Evolutionary conservation across 257 asterid species (phyloP).

Genomic region (Primulina tabacum): DNA sequence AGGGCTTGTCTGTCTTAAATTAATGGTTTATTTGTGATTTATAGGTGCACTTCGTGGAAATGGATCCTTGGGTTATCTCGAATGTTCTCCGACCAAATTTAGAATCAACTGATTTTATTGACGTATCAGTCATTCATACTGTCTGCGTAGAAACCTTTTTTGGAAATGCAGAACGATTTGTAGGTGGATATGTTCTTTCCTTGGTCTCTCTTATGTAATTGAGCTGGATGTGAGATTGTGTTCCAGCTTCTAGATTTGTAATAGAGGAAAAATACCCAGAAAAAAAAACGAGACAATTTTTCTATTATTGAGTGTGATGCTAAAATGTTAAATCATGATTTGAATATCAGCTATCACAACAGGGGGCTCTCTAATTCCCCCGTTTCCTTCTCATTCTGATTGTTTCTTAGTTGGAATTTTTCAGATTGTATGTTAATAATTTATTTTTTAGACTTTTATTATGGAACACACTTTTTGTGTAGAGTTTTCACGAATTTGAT

Average conservation of each 20-base stretch:
- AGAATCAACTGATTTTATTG: slow-evolving; percentile 78
- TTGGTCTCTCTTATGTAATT: neutral
- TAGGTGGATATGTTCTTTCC: slow-evolving; percentile 45
- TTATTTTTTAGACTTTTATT: neutral
- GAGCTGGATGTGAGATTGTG: neutral
- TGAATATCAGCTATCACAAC: too few species aligned
- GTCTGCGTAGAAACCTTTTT: slow-evolving; percentile 78
- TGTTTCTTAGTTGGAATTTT: neutral
- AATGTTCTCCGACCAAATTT: slow-evolving; percentile 80
- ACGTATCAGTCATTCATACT: slow-evolving; percentile 70
- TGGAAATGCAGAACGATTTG: slow-evolving; percentile 55
- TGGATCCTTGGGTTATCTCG: slow-evolving; percentile 99
- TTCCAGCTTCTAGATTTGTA: neutral
- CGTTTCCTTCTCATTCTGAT: neutral
- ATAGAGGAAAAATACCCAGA: neutral
- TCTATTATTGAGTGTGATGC: neutral
- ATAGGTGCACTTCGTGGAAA: slow-evolving; percentile 96
- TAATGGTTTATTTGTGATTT: slow-evolving; percentile 22
- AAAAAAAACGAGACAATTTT: too few species aligned
- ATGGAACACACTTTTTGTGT: neutral
- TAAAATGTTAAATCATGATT: too few species aligned
- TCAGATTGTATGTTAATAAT: neutral
- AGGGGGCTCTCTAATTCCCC: too few species aligned
- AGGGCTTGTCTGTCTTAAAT: slow-evolving; percentile 14
- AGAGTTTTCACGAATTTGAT: slow-evolving; percentile 21